A percentile compares a stretch with the other conserved stretches of the same genome.
phyloP scores from a whole-genome alignment of 768 basidiomycete species.

The Phaeolepiota aurea region DNA sequence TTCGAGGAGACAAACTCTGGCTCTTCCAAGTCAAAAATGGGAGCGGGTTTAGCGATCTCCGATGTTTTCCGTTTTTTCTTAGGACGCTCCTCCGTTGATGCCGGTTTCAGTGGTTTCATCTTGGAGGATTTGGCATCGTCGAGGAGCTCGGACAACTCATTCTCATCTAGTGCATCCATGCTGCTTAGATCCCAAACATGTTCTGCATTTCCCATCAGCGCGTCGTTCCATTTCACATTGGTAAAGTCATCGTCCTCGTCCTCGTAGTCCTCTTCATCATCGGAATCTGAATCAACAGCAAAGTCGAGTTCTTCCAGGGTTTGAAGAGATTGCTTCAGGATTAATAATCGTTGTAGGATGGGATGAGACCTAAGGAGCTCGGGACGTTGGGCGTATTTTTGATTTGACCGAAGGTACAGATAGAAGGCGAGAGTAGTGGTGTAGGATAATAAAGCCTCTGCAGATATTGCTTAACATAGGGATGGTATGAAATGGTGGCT shows the following conservation, averaged over 20 bases:
- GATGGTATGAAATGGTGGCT: background rate
- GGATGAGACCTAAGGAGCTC: constrained; percentile 61
- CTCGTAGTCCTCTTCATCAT: constrained; percentile 34
- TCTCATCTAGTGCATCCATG: constrained; percentile 26
- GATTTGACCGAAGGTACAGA: constrained; percentile 70
- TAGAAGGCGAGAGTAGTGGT: constrained; percentile 89
- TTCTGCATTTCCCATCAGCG: constrained; percentile 29
- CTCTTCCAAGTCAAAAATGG: constrained; percentile 72
- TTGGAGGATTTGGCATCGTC: constrained; percentile 32
- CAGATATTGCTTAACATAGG: background rate
- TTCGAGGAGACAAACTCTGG: constrained; percentile 54
- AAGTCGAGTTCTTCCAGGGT: constrained; percentile 86
- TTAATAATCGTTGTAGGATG: constrained; percentile 67
- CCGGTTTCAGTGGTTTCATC: constrained; percentile 9
- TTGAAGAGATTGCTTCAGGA: constrained; percentile 73
- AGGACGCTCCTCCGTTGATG: constrained; percentile 17
- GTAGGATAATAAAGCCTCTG: constrained; percentile 88
- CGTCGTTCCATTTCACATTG: constrained; percentile 23
- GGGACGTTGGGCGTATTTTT: constrained; percentile 54
- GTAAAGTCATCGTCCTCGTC: constrained; percentile 20
- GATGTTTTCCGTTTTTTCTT: constrained; percentile 52
- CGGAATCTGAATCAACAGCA: constrained; percentile 38
- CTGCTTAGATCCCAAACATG: constrained; percentile 33
- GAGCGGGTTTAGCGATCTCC: constrained; percentile 19
- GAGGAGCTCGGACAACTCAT: constrained; percentile 50